Base-by-base conservation (phyloP, 257 asterid genomes). In the Jacaranda copaia region DNA sequence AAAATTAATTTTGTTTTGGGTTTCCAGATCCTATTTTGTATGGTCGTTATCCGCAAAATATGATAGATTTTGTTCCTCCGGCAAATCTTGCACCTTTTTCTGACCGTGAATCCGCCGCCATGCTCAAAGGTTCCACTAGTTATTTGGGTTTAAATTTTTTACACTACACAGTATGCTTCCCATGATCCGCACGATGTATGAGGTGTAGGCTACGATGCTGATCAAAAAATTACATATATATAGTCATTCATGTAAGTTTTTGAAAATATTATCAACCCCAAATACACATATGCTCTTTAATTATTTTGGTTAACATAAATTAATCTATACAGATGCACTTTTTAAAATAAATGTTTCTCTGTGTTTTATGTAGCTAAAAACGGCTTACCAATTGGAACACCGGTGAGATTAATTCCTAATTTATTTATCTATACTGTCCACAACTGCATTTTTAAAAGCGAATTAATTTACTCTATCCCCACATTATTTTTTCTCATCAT, bases 71-170 rank as follows among this genome's bases (percentile, higher is more conserved):
- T 1, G 82, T 81, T 40, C 76, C 82, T 2, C 51, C 58, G 0
- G 81, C 52, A 11, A 69, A 68, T 36, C 75, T 82, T 38, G 43
- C 51, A 0, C n/a, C 19, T 19, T 82, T 82, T 8, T 18, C 78
- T 52, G n/a, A 4, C 1, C 0, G 8, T 0, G 80, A 79, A 39
- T 5, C 12, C 5, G 9, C 12, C 5, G 9, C 39, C 0, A 3
- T 20, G 67, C 18, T 79, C 38, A 46, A 43, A 56, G 74, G 69
- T 8, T 55, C 83, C 9, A 14, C 56, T 6, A 84, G 79, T 57
- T 79, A 53, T 49, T 14, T 83, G 5, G 86, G 86, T 8, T 18
- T 83, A 13, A 83, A 83, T 19, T 19, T 83, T 75, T 36, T 83
- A 83, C 66, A 79, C 86, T 0, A 0, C 79, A 4, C 13, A 48